Base-by-base conservation (phyloP, 164 flowering plant genomes). In the Euptelea pleiosperma region DNA sequence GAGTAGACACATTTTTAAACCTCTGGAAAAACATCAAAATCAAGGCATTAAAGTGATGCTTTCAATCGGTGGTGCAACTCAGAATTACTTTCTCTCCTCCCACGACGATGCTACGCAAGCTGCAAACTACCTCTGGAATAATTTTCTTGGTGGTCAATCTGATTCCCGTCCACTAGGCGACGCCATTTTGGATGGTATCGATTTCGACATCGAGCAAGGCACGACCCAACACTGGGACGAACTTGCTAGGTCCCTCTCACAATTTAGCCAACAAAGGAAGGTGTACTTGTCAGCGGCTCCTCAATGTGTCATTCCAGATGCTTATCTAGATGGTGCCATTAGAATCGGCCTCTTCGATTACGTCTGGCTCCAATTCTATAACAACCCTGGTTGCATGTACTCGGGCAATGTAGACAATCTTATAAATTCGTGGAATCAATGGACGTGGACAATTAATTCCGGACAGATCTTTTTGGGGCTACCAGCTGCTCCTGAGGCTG, bases 101-200 rank as follows among this genome's bases (percentile, higher is more conserved):
- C 8, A 9, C 14, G 40, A 36, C 2, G 11, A 36, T 9, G 40
- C 40, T 36, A 3, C 8, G 10, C 40, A 36, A 36, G 4, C 12
- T 3, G 40, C 40, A 8, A 15, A 36, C 14, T 36, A 36, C 12
- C 40, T 36, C 1, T 36, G 40, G 40, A 36, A 10, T 1, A 36
- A 36, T 15, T 36, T 36, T 8, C 40, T 36, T 36, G 40, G 8
- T 3, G 40, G 40, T 1, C 40, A 36, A 36, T n/a, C n/a, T n/a
- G n/a, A n/a, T 1, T 40, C 69, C 0, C 68, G 87, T 0, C 87
- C 84, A 0, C 50, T 82, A 1, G 84, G 84, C 0, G 64, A 61
- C 25, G 84, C 70, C 2, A 33, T 47, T 31, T 26, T 67, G 12
- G 61, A 60, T 47, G 64, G 70, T 7, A 55, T 55, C 18, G 70